Percentiles rank a stretch among this genome's conserved stretches.
Conservation (phyloP, 257 asterid genomes). For the Fraxinus cuspidata region DNA sequence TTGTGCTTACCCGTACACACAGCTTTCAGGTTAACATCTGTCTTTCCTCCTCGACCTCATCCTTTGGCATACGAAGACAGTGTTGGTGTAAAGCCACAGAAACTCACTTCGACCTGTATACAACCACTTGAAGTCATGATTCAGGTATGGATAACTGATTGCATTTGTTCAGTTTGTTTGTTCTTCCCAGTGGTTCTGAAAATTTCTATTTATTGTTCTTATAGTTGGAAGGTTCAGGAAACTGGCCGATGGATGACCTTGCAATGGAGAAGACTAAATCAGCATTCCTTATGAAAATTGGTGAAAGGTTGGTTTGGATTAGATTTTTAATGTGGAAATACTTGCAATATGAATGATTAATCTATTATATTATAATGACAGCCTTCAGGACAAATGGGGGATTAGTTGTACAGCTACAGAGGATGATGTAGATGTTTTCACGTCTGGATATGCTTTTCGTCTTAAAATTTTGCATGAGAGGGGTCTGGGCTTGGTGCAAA, state of each 20-base stretch:
- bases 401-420: constrained; percentile 75
- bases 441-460: constrained; percentile 96
- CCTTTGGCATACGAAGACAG: constrained; percentile 75
- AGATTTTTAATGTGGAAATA: constrained; percentile 19
- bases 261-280: constrained; percentile 95
- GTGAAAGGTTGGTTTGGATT: constrained; percentile 69
- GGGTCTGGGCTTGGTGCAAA: constrained; percentile 67
- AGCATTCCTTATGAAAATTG: constrained; percentile 89
- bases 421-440: constrained; percentile 77
- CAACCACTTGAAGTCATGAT: constrained; percentile 88
- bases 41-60: constrained; percentile 84
- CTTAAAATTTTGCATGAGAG: constrained; percentile 91
- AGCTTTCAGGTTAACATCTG: constrained; percentile 96
- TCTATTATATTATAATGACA: constrained; percentile 42
- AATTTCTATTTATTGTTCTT: constrained; percentile 29
- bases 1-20: constrained; percentile 40
- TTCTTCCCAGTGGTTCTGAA: constrained; percentile 11
- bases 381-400: constrained; percentile 74
- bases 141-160: constrained; percentile 61
- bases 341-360: constrained; percentile 19
- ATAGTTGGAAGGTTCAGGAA: constrained; percentile 98
- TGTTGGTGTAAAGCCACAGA: constrained; percentile 46
- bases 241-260: constrained; percentile 94
- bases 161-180: constrained; percentile 17
- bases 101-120: constrained; percentile 62